These are phyloP conservation scores for Annulohypoxylon truncatum DNA, from an alignment of 2,329 filamentous ascomycete genomes.

Conservation along the genomic window DNA sequence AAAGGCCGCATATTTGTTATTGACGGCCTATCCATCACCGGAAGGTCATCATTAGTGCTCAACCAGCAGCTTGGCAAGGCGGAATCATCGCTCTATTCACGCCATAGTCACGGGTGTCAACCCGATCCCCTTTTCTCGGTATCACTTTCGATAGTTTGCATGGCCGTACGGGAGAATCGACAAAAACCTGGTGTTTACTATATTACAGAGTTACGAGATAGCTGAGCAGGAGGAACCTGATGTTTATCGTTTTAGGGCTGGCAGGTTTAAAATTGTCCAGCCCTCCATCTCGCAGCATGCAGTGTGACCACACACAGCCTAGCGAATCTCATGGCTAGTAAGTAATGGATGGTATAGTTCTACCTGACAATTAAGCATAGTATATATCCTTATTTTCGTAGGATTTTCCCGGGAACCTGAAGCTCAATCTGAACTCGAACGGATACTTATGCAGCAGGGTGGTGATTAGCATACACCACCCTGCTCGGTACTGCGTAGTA, in stretches of 20 bases:
- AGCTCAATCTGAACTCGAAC: conserved; percentile 15
- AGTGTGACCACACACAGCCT: conserved; percentile 28
- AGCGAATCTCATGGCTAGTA: conserved; percentile 24
- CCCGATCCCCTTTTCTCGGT: conserved; percentile 16
- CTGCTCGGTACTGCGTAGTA: conserved; percentile 26
- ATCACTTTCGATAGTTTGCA: conserved; percentile 23
- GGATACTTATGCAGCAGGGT: conserved; percentile 27
- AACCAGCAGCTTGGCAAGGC: conserved; percentile 18
- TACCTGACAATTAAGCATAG: conserved; percentile 17
- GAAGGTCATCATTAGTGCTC: not conserved
- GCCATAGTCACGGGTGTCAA: conserved; percentile 7
- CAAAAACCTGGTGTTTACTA: not conserved
- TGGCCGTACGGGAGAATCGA: conserved; percentile 4
- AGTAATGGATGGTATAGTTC: conserved; percentile 8
- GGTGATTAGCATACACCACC: conserved; percentile 3
- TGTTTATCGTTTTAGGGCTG: conserved; percentile 20
- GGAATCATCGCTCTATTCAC: conserved; percentile 9
- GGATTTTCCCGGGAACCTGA: conserved; percentile 26
- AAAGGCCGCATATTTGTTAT: conserved; percentile 9
- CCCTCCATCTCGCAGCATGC: conserved; percentile 33
- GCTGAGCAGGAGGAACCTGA: conserved; percentile 14
- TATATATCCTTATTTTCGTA: conserved; percentile 17
- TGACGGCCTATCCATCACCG: not conserved
- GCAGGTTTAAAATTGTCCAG: conserved; percentile 15
- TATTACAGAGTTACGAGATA: conserved; percentile 9